Evolutionary conservation across 331 rosid genomes (phyloP).

Genomic region (Rhamnella rubrinervis): DNA sequence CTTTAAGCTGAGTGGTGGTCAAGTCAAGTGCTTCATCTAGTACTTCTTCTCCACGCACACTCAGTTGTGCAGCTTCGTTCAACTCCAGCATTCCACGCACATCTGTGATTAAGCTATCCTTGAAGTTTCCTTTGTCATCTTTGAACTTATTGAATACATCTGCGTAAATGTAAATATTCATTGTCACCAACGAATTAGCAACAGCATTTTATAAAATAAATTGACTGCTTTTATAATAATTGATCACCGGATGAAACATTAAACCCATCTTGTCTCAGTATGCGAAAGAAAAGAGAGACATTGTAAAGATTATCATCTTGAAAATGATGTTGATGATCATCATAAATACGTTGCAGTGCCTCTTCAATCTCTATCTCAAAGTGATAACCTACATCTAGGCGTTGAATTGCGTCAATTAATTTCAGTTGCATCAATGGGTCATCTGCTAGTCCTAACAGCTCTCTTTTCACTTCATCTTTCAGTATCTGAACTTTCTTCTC

Average conservation of each 20-base stretch:
- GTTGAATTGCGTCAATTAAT: slow-evolving; percentile 15
- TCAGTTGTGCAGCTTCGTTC: slow-evolving; percentile 25
- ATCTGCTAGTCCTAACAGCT: not conserved
- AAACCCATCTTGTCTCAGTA: not conserved
- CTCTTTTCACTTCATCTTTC: slow-evolving; percentile 7
- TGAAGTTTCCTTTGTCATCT: no score
- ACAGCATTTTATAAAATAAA: not conserved
- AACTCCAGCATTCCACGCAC: not conserved
- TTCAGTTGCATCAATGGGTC: not conserved
- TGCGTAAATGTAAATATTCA: not conserved
- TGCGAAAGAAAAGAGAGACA: no score
- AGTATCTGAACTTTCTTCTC: slow-evolving; percentile 1
- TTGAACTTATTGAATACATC: slow-evolving; percentile 5
- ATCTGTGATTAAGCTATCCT: no score
- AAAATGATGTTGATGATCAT: no score
- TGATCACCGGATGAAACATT: slow-evolving; percentile 17
- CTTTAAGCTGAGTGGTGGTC: slow-evolving; percentile 22
- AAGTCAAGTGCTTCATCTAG: slow-evolving; percentile 29
- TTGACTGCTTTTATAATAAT: rapidly evolving
- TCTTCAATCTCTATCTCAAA: no score
- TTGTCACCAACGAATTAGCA: not conserved
- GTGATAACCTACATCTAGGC: not conserved
- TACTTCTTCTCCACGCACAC: slow-evolving; percentile 24
- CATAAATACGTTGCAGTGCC: no score
- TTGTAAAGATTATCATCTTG: no score